A percentile compares a stretch with the other conserved stretches of the same genome.
phyloP scores from a whole-genome alignment of 2,329 filamentous ascomycete species.

The Scedosporium apiospermum region DNA sequence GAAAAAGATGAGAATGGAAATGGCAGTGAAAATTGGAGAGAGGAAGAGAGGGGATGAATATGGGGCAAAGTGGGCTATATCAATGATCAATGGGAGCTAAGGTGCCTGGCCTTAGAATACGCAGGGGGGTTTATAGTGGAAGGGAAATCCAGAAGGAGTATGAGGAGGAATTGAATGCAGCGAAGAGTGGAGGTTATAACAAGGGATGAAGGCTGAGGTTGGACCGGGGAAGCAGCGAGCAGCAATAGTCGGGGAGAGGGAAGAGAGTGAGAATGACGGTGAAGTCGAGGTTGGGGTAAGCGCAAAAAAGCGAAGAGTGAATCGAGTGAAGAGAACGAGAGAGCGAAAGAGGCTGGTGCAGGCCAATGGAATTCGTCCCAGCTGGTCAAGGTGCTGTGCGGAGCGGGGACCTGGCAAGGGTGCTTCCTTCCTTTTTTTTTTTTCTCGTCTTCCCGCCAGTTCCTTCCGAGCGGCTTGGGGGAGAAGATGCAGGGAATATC shows the following conservation, averaged over 20 bases:
- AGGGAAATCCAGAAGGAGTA: not conserved
- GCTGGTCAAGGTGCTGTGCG: no score
- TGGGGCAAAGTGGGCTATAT: no score
- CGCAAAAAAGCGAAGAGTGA: slow-evolving; percentile 14
- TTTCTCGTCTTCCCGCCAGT: not conserved
- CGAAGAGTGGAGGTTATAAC: not conserved
- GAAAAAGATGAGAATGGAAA: not conserved
- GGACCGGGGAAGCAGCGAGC: not conserved
- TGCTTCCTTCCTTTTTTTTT: not conserved
- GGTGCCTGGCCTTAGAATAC: not conserved
- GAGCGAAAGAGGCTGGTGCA: not conserved
- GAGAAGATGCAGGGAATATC: not conserved
- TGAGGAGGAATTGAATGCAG: not conserved
- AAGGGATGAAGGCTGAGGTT: not conserved
- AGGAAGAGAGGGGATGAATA: not conserved
- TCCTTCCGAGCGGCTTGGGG: not conserved
- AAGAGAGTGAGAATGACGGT: not conserved
- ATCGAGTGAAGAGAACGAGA: not conserved
- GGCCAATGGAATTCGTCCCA: no score
- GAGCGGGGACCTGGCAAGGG: not conserved
- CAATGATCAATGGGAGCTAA: no score
- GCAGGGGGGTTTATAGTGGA: not conserved
- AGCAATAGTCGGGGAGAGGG: no score
- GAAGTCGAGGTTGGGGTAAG: not conserved
- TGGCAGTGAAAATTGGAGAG: not conserved